Base-by-base conservation (phyloP, 176 grass and related monocot species). In the Melocanna baccifera region DNA sequence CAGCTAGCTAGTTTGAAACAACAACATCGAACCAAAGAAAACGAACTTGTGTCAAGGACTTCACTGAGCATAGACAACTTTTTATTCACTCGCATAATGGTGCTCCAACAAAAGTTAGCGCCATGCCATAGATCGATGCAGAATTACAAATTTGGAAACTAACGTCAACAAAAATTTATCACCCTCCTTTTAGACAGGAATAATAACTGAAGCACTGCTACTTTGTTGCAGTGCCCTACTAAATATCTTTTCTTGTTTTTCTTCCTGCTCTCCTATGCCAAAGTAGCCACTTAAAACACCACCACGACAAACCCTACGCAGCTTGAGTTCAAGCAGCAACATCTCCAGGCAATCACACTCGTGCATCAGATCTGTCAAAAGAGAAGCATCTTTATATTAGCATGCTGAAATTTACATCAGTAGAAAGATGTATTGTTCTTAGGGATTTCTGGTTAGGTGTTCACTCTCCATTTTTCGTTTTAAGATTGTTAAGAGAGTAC, bases 291-390 rank as follows among this genome's bases (percentile, higher is more conserved):
- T 82, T 61, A 61, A 73, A 72, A 40, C 46, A 7, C 1, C 10
- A 63, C 26, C 16, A 52, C 32, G 9, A 46, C 26, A 83, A 56
- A 40, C 42, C 58, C 22, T 79, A 30, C 6, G 18, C 88, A 52
- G 28, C 74, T 83, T 20, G 12, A 83, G 47, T 55, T 64, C 30
- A 52, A 30, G 14, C 82, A 76, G 82, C 83, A 85, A 37, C 14
- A 84, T 56, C 16, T 51, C 20, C 53, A 61, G 20, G 34, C 61
- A 76, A 30, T 53, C 22, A 28, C 32, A 45, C 7, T 55, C 13
- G 40, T 40, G 42, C 40, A 40, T 89, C 80, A 87, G 14, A 84
- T 87, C 86, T 91, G 82, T 40, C 39, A 76, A n/a, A 48, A 19
- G 32, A 48, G 7, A 73, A 77, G 28, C 5, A 26, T 72, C 46